Conservation (phyloP, 2,329 filamentous ascomycete species). For the Lecanoromycetidae sp. region DNA sequence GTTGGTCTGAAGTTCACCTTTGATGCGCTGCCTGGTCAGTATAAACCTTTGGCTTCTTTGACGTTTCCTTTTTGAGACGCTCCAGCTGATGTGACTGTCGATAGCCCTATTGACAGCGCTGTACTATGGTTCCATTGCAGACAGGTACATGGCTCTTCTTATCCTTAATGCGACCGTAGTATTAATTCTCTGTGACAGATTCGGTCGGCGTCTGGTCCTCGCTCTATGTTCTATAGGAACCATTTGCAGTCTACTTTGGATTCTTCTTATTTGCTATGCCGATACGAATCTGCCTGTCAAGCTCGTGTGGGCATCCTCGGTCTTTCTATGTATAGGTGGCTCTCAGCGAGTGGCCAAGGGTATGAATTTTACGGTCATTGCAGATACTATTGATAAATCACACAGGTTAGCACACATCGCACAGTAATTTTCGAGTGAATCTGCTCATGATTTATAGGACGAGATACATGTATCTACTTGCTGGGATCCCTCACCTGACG, state of each 20-base stretch:
- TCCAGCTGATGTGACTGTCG: background rate
- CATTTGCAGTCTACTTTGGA: conserved; percentile 10
- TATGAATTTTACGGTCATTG: conserved; percentile 15
- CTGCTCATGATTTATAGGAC: conserved; percentile 5
- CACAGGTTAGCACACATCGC: conserved; percentile 4
- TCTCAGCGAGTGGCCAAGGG: conserved; percentile 13
- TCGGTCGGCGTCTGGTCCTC: conserved; percentile 10
- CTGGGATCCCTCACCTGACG: conserved; percentile 13
- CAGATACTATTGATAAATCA: conserved; percentile 14
- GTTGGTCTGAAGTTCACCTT: conserved; percentile 14
- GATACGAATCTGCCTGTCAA: conserved; percentile 8
- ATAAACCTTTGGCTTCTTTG: too few species aligned
- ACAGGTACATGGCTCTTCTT: background rate
- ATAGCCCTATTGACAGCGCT: conserved; percentile 12
- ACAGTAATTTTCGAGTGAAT: background rate
- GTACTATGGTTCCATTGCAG: conserved; percentile 14
- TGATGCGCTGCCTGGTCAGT: conserved; percentile 14
- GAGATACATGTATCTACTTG: conserved; percentile 15
- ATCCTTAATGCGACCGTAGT: background rate
- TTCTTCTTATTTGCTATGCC: conserved; percentile 13
- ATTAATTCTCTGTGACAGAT: background rate
- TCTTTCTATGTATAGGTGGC: conserved; percentile 15
- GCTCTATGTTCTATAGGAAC: conserved; percentile 9
- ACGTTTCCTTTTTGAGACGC: background rate
- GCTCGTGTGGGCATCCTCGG: conserved; percentile 15